These are phyloP conservation scores for Debaryomyces nepalensis DNA, from an alignment of 1,139 yeast genomes.

Conservation along the genomic window DNA sequence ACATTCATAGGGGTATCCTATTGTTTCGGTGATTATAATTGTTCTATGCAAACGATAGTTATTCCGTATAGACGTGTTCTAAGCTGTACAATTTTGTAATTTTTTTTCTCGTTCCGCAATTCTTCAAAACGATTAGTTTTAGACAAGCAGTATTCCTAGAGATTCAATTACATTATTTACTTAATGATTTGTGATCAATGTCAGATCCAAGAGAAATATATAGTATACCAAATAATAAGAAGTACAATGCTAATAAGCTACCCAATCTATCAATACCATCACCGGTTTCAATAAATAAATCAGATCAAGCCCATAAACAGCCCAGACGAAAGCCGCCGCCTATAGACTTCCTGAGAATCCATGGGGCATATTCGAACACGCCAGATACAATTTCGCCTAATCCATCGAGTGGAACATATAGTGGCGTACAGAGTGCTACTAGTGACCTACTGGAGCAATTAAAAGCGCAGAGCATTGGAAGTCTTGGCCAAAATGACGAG, in stretches of 20 bases:
- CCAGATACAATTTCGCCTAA: constrained; percentile 14
- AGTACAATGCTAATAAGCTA: constrained; percentile 22
- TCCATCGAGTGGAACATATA: constrained; percentile 6
- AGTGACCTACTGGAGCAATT: constrained; percentile 7
- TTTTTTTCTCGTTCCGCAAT: constrained; percentile 5
- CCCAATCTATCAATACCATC: constrained; percentile 34
- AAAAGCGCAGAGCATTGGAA: neutral
- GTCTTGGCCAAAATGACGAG: neutral
- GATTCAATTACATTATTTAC: neutral
- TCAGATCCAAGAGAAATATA: constrained; percentile 32
- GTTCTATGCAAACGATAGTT: neutral
- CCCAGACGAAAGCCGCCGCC: constrained; percentile 51
- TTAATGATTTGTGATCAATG: constrained; percentile 21
- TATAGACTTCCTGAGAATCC: constrained; percentile 42
- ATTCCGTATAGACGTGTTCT: neutral
- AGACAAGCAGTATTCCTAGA: neutral
- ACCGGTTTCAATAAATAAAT: constrained; percentile 22
- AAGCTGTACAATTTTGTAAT: constrained; percentile 1
- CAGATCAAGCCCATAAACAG: constrained; percentile 20
- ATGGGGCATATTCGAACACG: constrained; percentile 33
- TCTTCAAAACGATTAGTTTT: neutral
- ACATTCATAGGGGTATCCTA: neutral
- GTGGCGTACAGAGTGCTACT: constrained; percentile 3
- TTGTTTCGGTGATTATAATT: too few relatives aligned
- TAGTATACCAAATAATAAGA: constrained; percentile 34